These are phyloP conservation scores for Blakeslea trispora DNA, from an alignment of 371 early-diverging fungal species.

Conservation along the genomic window DNA sequence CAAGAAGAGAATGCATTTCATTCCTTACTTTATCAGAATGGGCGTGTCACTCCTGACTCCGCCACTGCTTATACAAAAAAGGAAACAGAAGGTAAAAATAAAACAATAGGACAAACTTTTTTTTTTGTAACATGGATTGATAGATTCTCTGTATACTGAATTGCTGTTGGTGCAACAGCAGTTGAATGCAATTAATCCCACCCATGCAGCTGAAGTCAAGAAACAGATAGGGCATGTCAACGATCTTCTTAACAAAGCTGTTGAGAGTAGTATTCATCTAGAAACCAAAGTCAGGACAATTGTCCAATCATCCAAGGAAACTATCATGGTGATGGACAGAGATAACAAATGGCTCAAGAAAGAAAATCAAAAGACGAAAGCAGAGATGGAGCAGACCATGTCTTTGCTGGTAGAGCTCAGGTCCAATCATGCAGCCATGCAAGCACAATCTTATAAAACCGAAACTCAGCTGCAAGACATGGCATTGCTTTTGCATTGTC, in stretches of 20 bases:
- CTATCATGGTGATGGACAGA: conserved; percentile 2
- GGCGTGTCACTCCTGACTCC: neutral
- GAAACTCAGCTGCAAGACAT: neutral
- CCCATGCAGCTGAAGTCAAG: conserved; percentile 8
- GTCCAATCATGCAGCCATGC: neutral
- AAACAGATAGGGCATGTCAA: conserved; percentile 5
- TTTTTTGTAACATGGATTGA: too few relatives aligned
- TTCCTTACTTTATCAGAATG: neutral
- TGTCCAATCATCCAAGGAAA: conserved; percentile 13
- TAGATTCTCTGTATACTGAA: conserved; percentile 10
- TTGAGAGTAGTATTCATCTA: conserved; percentile 5
- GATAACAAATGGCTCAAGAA: conserved; percentile 10
- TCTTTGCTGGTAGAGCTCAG: neutral
- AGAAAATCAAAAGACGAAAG: neutral
- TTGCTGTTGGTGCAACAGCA: conserved; percentile 11
- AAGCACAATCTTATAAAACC: neutral
- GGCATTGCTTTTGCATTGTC: neutral
- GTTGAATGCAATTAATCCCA: conserved; percentile 10
- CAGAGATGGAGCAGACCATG: neutral
- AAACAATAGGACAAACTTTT: neutral
- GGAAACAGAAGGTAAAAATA: conserved; percentile 4
- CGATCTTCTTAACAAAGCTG: neutral
- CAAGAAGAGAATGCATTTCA: conserved; percentile 1
- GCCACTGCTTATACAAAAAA: neutral
- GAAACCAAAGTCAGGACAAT: conserved; percentile 9